Conservation (phyloP, 495 filamentous ascomycete genomes). For the Neurospora africana region DNA sequence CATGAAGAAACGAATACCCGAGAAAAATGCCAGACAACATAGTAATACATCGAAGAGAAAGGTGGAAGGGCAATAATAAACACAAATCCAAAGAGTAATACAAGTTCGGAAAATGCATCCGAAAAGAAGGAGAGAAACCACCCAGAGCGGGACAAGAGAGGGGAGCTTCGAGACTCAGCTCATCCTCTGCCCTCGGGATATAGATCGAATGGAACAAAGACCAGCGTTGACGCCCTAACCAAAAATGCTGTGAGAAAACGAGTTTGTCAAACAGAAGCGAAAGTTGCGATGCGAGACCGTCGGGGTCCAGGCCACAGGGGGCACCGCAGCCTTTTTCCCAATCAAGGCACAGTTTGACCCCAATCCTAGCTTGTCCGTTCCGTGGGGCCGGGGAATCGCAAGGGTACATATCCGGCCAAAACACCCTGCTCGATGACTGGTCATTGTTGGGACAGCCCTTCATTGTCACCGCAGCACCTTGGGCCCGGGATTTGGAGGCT, state of each 20-base stretch:
- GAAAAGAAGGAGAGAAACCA: not conserved
- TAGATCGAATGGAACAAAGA: not conserved
- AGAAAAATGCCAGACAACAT: not conserved
- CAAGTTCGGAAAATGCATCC: not conserved
- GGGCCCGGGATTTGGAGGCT: conserved; percentile 16
- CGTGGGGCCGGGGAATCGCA: not conserved
- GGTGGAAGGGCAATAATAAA: not conserved
- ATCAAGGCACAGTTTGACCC: not conserved
- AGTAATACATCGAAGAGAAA: conserved; percentile 7
- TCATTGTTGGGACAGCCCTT: not conserved
- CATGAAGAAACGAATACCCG: not conserved
- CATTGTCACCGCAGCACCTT: conserved; percentile 5
- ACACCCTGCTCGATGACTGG: not conserved
- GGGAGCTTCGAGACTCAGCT: not conserved
- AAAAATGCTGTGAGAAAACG: not conserved
- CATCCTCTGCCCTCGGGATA: not conserved
- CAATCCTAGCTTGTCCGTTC: not conserved
- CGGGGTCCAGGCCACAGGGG: not conserved
- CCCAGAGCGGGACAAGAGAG: not conserved
- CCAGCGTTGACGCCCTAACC: conserved; percentile 1
- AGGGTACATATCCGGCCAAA: not conserved
- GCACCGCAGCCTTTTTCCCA: not conserved
- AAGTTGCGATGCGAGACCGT: not conserved
- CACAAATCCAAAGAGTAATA: conserved; percentile 2
- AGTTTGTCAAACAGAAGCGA: not conserved